Conservation (phyloP, 2,329 filamentous ascomycete species). For the Colletotrichum eremochloae region DNA sequence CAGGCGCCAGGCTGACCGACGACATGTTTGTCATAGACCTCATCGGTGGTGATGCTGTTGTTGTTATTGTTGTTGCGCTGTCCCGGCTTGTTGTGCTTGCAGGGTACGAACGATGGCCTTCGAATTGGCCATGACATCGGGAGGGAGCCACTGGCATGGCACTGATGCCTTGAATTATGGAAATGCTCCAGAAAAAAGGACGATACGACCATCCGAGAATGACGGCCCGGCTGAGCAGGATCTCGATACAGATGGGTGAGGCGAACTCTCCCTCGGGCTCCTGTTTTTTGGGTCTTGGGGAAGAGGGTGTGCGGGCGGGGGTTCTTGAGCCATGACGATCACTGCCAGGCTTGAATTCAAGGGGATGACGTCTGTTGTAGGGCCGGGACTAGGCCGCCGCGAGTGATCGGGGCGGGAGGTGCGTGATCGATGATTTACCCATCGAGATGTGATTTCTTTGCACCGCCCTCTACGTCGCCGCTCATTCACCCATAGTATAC, state of each 20-base stretch:
- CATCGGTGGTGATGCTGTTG: slow-evolving; percentile 3
- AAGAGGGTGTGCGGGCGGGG: slow-evolving; percentile 21
- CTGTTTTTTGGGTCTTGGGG: slow-evolving; percentile 5
- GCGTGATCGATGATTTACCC: slow-evolving; percentile 37
- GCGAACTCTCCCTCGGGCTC: slow-evolving; percentile 1
- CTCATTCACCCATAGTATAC: not conserved
- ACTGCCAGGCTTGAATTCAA: slow-evolving; percentile 33
- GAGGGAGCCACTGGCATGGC: slow-evolving; percentile 19
- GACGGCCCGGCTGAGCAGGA: slow-evolving; percentile 26
- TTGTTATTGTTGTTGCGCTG: slow-evolving; percentile 6
- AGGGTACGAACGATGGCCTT: slow-evolving; percentile 17
- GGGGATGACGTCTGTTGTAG: slow-evolving; percentile 38
- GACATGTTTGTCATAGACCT: not conserved
- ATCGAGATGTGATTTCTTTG: slow-evolving; percentile 35
- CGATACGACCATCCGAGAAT: slow-evolving; percentile 18
- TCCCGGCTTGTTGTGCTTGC: not conserved
- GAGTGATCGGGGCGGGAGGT: slow-evolving; percentile 37
- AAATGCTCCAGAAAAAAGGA: slow-evolving; percentile 28
- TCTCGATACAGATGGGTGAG: slow-evolving; percentile 35
- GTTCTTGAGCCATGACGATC: slow-evolving; percentile 36
- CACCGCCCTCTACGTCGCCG: slow-evolving; percentile 36
- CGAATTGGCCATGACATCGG: slow-evolving; percentile 33
- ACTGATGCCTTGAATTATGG: slow-evolving; percentile 28
- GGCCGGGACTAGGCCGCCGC: slow-evolving; percentile 33
- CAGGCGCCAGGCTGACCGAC: slow-evolving; percentile 25